Evolutionary conservation across 371 early-diverging fungal species (phyloP).

Genomic region (Zychaea mexicana): DNA sequence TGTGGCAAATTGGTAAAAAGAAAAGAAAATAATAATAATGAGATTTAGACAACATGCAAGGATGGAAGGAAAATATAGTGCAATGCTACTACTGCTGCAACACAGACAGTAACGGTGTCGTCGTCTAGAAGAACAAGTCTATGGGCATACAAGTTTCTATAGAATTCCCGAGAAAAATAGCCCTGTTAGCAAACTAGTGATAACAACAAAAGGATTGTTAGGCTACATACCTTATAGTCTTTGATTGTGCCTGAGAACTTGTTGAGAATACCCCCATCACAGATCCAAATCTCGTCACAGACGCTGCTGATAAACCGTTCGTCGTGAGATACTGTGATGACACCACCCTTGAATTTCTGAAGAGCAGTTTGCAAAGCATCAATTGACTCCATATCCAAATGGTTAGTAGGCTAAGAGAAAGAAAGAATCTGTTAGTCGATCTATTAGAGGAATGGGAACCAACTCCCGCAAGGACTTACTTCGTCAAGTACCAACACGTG

Average conservation of each 20-base stretch:
- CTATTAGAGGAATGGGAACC: too few relatives aligned
- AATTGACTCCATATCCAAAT: constrained; percentile 91
- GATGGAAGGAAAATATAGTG: background rate
- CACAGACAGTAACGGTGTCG: too few relatives aligned
- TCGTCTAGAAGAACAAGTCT: too few relatives aligned
- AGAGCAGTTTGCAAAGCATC: constrained; percentile 87
- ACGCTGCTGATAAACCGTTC: constrained; percentile 86
- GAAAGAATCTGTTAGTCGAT: background rate
- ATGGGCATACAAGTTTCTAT: constrained; percentile 2
- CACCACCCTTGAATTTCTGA: constrained; percentile 83
- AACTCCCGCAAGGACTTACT: too few relatives aligned
- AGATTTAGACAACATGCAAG: too few relatives aligned
- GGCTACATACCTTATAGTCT: constrained; percentile 47
- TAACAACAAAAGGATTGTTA: too few relatives aligned
- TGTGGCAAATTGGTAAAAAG: too few relatives aligned
- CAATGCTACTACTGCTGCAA: background rate
- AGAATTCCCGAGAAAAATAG: too few relatives aligned
- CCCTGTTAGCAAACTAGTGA: too few relatives aligned
- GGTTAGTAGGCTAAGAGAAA: constrained; percentile 74
- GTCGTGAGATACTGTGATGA: constrained; percentile 95
- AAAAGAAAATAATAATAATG: too few relatives aligned
- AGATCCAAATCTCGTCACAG: constrained; percentile 92
- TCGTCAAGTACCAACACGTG: constrained; percentile 98
- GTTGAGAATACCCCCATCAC: constrained; percentile 62
- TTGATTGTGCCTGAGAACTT: constrained; percentile 68